These are phyloP conservation scores for Comarum palustre DNA, from an alignment of 306 rosid species.

Conservation along the genomic window DNA sequence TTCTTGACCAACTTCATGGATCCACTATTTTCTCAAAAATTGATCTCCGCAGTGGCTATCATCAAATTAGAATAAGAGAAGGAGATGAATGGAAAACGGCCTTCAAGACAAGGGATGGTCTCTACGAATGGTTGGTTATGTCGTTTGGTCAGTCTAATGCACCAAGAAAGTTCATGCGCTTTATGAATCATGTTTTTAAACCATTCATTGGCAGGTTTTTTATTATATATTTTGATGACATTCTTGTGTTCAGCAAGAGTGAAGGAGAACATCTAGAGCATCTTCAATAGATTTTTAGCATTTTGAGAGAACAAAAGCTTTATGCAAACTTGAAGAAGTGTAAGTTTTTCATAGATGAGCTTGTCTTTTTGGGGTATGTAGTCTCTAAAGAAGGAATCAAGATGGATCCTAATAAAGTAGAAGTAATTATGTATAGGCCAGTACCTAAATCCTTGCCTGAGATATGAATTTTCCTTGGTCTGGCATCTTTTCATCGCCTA, in stretches of 20 bases:
- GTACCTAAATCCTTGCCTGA: background rate
- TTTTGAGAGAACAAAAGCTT: background rate
- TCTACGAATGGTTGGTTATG: background rate
- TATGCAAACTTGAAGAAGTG: background rate
- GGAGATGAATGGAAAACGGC: background rate
- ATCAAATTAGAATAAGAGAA: background rate
- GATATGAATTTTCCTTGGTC: background rate
- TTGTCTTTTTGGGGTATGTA: background rate
- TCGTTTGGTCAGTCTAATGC: background rate
- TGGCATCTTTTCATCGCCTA: background rate
- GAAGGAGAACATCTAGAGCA: background rate
- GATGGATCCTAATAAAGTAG: background rate
- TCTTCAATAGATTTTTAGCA: background rate
- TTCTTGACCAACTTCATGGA: background rate
- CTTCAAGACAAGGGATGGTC: background rate
- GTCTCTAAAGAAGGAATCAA: background rate
- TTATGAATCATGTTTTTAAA: background rate
- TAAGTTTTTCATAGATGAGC: background rate
- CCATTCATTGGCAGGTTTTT: background rate
- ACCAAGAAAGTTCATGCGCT: background rate
- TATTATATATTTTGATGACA: background rate
- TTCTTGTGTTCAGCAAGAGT: background rate
- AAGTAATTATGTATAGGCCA: background rate
- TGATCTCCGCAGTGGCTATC: background rate
- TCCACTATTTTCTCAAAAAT: background rate